These are phyloP conservation scores for Hypoxylon sp. DNA, from an alignment of 2,329 filamentous ascomycete species.

Conservation along the genomic window DNA sequence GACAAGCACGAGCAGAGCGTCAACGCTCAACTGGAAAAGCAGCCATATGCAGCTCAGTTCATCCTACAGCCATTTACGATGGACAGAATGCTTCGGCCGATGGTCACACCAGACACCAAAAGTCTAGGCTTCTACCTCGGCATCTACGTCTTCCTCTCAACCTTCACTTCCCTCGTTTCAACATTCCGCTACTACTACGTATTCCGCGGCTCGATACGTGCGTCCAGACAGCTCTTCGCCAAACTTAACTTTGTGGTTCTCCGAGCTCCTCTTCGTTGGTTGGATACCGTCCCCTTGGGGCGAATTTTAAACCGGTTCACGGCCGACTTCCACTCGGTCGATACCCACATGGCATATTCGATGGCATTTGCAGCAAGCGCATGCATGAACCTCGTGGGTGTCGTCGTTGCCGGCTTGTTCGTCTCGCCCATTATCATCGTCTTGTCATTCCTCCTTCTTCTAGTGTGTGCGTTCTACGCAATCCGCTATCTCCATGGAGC, in stretches of 20 bases:
- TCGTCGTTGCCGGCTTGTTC: constrained; percentile 75
- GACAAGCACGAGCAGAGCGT: constrained; percentile 51
- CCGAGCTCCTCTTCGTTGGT: constrained; percentile 80
- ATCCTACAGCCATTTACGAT: constrained; percentile 61
- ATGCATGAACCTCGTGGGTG: constrained; percentile 71
- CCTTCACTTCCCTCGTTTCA: constrained; percentile 68
- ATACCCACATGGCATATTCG: constrained; percentile 74
- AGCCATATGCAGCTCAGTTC: constrained; percentile 59
- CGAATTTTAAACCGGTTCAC: constrained; percentile 84
- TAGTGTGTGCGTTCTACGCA: constrained; percentile 69
- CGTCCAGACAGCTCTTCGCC: constrained; percentile 76
- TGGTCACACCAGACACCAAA: constrained; percentile 51
- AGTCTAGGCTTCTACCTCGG: constrained; percentile 73
- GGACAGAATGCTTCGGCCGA: constrained; percentile 53
- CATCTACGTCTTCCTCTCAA: constrained; percentile 73
- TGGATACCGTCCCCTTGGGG: constrained; percentile 83
- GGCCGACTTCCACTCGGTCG: constrained; percentile 79
- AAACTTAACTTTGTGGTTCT: constrained; percentile 75
- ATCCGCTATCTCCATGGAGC: constrained; percentile 76
- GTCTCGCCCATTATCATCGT: constrained; percentile 76
- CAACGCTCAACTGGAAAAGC: constrained; percentile 43
- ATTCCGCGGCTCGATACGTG: constrained; percentile 74
- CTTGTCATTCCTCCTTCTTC: constrained; percentile 69
- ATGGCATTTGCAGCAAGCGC: constrained; percentile 71
- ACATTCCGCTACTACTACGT: constrained; percentile 73